Evolutionary conservation across 2,329 filamentous ascomycete species (phyloP).

Genomic region (Alternaria tenuissima): DNA sequence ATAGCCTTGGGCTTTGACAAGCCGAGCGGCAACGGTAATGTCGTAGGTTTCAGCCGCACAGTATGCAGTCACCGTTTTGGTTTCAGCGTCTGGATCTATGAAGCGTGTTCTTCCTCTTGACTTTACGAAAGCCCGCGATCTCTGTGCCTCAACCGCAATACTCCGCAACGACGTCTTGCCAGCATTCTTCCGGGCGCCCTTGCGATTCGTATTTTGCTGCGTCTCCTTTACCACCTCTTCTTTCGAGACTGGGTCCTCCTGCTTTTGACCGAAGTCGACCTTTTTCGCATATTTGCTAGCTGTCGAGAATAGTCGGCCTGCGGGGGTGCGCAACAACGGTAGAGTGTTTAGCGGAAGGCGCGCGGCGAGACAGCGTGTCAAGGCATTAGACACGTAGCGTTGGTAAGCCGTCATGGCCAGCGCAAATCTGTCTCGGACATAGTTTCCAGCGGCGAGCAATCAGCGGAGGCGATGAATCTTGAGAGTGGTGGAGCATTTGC

Average conservation of each 20-base stretch:
- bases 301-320: constrained; percentile 26
- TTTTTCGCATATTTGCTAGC: constrained; percentile 25
- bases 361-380: constrained; percentile 31
- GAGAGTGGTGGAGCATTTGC: constrained; percentile 19
- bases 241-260: constrained; percentile 21
- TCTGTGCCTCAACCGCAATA: constrained; percentile 86
- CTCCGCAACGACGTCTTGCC: constrained; percentile 69
- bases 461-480: not conserved
- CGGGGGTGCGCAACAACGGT: constrained; percentile 11
- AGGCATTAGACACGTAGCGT: constrained; percentile 30
- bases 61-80: constrained; percentile 68
- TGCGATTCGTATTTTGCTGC: constrained; percentile 23
- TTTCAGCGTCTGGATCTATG: constrained; percentile 57
- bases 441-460: constrained; percentile 11
- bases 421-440: constrained; percentile 24
- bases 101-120: constrained; percentile 54
- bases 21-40: constrained; percentile 64
- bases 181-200: constrained; percentile 40
- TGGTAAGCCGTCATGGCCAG: constrained; percentile 39
- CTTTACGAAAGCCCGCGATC: constrained; percentile 62
- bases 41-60: constrained; percentile 74
- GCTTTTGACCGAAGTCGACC: constrained; percentile 36
- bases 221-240: constrained; percentile 22
- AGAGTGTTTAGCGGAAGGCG: not conserved
- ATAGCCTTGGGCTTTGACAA: constrained; percentile 67